These are phyloP conservation scores for Pseudogymnoascus sp. DNA, from an alignment of 2,329 filamentous ascomycete genomes.

Conservation along the genomic window DNA sequence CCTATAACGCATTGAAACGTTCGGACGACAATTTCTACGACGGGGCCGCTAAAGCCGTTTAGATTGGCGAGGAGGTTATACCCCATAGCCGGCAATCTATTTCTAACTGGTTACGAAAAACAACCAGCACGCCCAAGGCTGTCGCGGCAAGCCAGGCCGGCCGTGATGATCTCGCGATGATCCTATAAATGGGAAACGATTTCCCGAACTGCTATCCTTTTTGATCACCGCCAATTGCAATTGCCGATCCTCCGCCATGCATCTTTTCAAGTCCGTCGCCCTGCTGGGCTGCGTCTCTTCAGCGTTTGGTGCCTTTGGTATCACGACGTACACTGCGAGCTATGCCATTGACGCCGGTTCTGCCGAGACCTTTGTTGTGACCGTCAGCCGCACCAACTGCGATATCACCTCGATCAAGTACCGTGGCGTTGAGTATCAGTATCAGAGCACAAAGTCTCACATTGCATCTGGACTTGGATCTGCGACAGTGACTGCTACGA, in stretches of 20 bases:
- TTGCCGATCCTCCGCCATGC: background rate
- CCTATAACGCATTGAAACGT: background rate
- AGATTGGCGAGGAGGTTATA: slow-evolving; percentile 3
- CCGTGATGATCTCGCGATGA: background rate
- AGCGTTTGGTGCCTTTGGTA: slow-evolving; percentile 35
- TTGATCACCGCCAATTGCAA: background rate
- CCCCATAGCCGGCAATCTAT: background rate
- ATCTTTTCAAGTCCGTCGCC: background rate
- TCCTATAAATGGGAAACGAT: slow-evolving; percentile 4
- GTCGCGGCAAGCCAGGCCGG: background rate
- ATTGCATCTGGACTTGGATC: slow-evolving; percentile 51
- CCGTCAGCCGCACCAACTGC: slow-evolving; percentile 44
- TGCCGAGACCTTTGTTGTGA: slow-evolving; percentile 40
- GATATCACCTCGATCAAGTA: slow-evolving; percentile 57
- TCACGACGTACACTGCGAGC: slow-evolving; percentile 32
- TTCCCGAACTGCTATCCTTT: background rate
- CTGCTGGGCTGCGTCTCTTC: slow-evolving; percentile 8
- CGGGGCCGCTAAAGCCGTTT: background rate
- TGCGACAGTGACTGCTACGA: slow-evolving; percentile 39
- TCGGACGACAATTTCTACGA: background rate
- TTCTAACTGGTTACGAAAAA: background rate
- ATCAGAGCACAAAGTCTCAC: slow-evolving; percentile 42
- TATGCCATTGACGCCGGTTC: slow-evolving; percentile 41
- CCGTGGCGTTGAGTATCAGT: slow-evolving; percentile 50
- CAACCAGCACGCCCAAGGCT: background rate